These are phyloP conservation scores for Gossypium schwendimanii DNA, from an alignment of 441 rosid species.

Conservation along the genomic window DNA sequence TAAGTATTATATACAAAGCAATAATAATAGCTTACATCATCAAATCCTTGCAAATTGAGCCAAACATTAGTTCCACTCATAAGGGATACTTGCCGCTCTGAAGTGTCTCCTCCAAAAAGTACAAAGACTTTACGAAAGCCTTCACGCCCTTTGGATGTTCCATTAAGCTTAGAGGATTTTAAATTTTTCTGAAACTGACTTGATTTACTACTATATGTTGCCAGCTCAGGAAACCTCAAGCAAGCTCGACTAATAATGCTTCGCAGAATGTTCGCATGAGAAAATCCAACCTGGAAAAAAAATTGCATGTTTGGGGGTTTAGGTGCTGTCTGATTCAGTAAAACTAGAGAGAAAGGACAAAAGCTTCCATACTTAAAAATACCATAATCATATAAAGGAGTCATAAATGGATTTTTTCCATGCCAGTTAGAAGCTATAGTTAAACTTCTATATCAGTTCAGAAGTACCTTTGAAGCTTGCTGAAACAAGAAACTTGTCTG, in stretches of 20 bases:
- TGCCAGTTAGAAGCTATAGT: constrained; percentile 4
- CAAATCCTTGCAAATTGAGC: constrained; percentile 80
- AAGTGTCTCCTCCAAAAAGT: constrained; percentile 86
- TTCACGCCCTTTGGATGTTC: constrained; percentile 26
- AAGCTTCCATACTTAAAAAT: neutral
- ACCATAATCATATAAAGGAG: neutral
- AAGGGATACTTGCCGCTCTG: constrained; percentile 96
- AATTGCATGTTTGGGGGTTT: neutral
- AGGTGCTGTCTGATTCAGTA: too few relatives aligned
- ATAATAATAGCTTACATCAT: constrained; percentile 52
- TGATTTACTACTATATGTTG: constrained; percentile 32
- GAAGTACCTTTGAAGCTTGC: constrained; percentile 90
- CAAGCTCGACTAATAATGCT: constrained; percentile 68
- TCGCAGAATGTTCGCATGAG: constrained; percentile 79
- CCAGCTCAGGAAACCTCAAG: constrained; percentile 71
- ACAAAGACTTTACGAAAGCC: constrained; percentile 57
- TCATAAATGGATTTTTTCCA: neutral
- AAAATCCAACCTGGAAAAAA: constrained; percentile 76
- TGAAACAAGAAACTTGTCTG: constrained; percentile 95
- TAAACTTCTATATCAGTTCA: neutral
- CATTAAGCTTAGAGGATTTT: constrained; percentile 21
- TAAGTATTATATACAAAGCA: neutral
- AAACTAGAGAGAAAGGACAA: constrained; percentile 1
- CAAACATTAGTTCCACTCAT: constrained; percentile 96
- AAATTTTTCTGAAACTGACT: constrained; percentile 33